phyloP scores from a whole-genome alignment of 495 filamentous ascomycete genomes.

The Penicillium herquei region DNA sequence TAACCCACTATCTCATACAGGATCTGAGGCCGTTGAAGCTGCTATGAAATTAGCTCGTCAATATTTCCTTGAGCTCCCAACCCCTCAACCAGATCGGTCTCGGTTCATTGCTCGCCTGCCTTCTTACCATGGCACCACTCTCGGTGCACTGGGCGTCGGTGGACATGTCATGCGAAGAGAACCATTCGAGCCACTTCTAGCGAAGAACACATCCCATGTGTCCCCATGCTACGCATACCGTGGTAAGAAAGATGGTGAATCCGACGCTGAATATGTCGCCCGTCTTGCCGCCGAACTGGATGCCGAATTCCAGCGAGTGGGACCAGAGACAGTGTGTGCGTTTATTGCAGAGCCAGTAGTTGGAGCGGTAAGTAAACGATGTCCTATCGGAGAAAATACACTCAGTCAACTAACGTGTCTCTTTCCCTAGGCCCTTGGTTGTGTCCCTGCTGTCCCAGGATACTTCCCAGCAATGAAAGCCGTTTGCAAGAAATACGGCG shows the following conservation, averaged over 20 bases:
- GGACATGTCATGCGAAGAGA: conserved; percentile 61
- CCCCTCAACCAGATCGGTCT: conserved; percentile 45
- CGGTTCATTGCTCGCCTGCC: conserved; percentile 66
- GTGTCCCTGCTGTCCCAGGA: conserved; percentile 55
- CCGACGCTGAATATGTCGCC: conserved; percentile 51
- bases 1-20: conserved; percentile 29
- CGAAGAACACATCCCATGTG: conserved; percentile 59
- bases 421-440: not conserved
- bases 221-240: conserved; percentile 70
- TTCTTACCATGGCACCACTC: conserved; percentile 75
- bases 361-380: conserved; percentile 44
- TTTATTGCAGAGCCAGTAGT: conserved; percentile 75
- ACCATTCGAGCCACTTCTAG: conserved; percentile 66
- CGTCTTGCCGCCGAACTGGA: conserved; percentile 69
- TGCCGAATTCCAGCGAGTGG: conserved; percentile 68
- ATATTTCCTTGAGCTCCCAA: conserved; percentile 55
- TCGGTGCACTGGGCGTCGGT: conserved; percentile 62
- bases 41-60: conserved; percentile 65
- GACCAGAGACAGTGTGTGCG: conserved; percentile 69
- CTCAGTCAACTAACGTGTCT: conserved; percentile 1
- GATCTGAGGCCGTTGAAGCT: conserved; percentile 70
- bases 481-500: conserved; percentile 64
- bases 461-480: conserved; percentile 63
- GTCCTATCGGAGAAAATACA: no score
- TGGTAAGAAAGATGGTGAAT: conserved; percentile 47